A percentile compares a stretch with the other conserved stretches of the same genome.
phyloP scores from a whole-genome alignment of 371 early-diverging fungal genomes.

The Mortierella sp. region DNA sequence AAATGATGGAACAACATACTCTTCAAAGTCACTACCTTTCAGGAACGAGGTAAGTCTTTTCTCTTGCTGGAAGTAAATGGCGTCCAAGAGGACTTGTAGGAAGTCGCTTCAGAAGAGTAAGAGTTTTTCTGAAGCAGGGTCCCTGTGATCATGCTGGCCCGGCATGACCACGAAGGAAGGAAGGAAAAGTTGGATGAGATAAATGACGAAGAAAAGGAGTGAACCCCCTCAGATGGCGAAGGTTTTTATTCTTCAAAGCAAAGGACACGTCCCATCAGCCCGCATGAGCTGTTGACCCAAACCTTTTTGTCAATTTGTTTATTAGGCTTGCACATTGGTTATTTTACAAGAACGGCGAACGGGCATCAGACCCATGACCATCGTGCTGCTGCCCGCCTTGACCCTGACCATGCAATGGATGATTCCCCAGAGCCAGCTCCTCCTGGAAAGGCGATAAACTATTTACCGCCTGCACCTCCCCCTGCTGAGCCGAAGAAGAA shows the following conservation, averaged over 20 bases:
- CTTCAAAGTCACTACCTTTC: not conserved
- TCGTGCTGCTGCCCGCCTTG: not conserved
- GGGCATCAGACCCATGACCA: slow-evolving; percentile 2
- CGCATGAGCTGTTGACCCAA: not conserved
- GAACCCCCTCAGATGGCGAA: not conserved
- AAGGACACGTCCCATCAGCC: not conserved
- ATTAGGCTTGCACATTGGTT: not conserved
- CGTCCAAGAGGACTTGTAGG: not conserved
- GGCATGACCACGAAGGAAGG: too few relatives aligned
- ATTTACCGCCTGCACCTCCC: not conserved
- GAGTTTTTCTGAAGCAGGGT: not conserved
- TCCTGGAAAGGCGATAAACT: not conserved
- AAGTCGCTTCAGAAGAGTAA: not conserved
- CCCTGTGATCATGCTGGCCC: not conserved
- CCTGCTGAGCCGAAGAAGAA: not conserved
- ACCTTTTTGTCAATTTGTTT: not conserved
- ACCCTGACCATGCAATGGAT: not conserved
- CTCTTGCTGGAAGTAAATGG: not conserved
- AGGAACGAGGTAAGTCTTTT: not conserved
- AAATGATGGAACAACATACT: not conserved
- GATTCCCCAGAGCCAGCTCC: not conserved
- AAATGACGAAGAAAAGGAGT: not conserved
- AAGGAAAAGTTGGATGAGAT: too few relatives aligned
- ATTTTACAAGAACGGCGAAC: not conserved
- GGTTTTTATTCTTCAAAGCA: not conserved